Base-by-base conservation (phyloP, 179 eudicot species). In the Silene noctiflora region DNA sequence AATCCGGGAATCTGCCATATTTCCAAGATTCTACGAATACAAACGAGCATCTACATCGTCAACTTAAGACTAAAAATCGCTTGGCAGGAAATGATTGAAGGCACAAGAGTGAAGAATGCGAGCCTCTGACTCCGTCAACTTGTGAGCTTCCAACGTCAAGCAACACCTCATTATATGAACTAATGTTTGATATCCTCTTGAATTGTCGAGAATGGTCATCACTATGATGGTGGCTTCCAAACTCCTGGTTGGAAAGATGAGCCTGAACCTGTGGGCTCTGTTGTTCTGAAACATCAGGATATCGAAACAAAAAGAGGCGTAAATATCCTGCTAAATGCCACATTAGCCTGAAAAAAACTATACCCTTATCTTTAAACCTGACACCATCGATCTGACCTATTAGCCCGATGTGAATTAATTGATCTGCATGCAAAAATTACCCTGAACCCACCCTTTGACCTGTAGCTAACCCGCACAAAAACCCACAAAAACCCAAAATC, bases 211-310 rank as follows among this genome's bases (percentile, higher is more conserved):
- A 56, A 72, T 16, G 3, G 24, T 60, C 56, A 20, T 16, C 11
- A 67, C 89, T 89, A 92, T 22, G 91, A 86, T 42, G 98, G 98
- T 6, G 98, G 98, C 84, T 91, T 91, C 98, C 98, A 94, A 53
- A 94, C 87, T 69, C 98, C 98, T 9, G 98, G 96, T 82, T 80
- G 89, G 86, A 86, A 94, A 67, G 96, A 88, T 27, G 84, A 44
- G 17, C 98, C 98, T 63, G 97, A 88, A 44, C 98, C 98, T 3
- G 85, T 81, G 53, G 98, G 98, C 87, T 94, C 98, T 0, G 96
- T 67, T 29, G 96, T 85, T 82, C 98, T 94, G 93, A 80, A 85
- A 33, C 79, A 67, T 69, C 70, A 39, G 0, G 6, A 42, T 7
- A 59, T 21, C 60, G 3, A n/a, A 70, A 75, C 56, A 72, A 21